Evolutionary conservation across 2,329 filamentous ascomycete genomes (phyloP).

Genomic region (Rasamsonia emersonii): DNA sequence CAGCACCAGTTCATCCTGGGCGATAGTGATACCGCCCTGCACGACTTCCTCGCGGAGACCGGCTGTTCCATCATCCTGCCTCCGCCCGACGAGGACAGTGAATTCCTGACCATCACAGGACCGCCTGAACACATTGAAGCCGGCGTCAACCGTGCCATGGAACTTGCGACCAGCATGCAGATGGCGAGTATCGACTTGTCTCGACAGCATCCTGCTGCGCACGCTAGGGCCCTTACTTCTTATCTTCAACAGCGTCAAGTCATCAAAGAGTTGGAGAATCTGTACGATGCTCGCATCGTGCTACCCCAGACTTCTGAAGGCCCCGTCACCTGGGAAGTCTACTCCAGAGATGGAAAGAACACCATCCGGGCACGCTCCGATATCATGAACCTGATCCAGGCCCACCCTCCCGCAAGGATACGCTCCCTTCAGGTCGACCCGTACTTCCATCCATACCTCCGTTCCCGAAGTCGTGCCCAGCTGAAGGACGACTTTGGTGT

Average conservation of each 20-base stretch:
- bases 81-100: slow-evolving; percentile 65
- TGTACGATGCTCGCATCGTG: slow-evolving; percentile 80
- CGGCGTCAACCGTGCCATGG: slow-evolving; percentile 76
- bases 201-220: slow-evolving; percentile 67
- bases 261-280: slow-evolving; percentile 70
- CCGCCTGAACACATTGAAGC: slow-evolving; percentile 62
- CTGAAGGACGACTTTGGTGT: slow-evolving; percentile 39
- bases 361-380: slow-evolving; percentile 42
- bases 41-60: slow-evolving; percentile 84
- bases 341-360: slow-evolving; percentile 78
- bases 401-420: slow-evolving; percentile 39
- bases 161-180: slow-evolving; percentile 79
- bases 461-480: slow-evolving; percentile 28
- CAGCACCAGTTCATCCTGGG: slow-evolving; percentile 94
- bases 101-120: slow-evolving; percentile 77
- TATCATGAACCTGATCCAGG: slow-evolving; percentile 41
- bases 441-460: slow-evolving; percentile 41
- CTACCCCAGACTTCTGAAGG: slow-evolving; percentile 60
- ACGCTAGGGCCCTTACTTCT: slow-evolving; percentile 77
- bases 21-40: slow-evolving; percentile 65
- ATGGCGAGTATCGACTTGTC: slow-evolving; percentile 75
- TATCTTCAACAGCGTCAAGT: slow-evolving; percentile 78
- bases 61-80: slow-evolving; percentile 83
- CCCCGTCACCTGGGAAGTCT: slow-evolving; percentile 76
- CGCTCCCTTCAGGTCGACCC: slow-evolving; percentile 39